A percentile compares a stretch with the other conserved stretches of the same genome.
Conservation (phyloP, 768 basidiomycete genomes). For the Cyclocybe aegerita region DNA sequence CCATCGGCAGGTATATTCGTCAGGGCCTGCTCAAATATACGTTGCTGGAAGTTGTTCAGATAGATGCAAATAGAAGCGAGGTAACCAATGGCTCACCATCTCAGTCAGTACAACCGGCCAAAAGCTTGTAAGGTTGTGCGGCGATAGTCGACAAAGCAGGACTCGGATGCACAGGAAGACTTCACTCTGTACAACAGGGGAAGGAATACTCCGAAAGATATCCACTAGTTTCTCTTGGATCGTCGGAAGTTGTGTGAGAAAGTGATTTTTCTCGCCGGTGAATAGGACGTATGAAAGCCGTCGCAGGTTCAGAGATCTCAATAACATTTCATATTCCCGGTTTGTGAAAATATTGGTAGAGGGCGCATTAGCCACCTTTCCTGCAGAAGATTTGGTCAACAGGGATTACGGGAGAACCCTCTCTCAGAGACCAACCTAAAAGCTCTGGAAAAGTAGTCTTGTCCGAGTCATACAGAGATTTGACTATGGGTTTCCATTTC, state of each 20-base stretch:
- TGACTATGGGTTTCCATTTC: constrained; percentile 79
- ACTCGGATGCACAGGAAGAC: constrained; percentile 94
- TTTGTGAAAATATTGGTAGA: constrained; percentile 97
- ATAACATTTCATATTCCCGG: constrained; percentile 88
- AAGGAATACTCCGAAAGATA: constrained; percentile 74
- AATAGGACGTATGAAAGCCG: constrained; percentile 87
- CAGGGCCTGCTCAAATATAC: constrained; percentile 84
- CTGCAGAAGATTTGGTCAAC: constrained; percentile 34
- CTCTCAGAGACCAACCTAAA: constrained; percentile 49
- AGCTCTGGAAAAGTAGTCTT: constrained; percentile 85
- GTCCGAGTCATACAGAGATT: constrained; percentile 80
- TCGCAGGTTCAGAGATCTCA: constrained; percentile 83
- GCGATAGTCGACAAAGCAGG: constrained; percentile 83
- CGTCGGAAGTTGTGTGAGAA: constrained; percentile 82
- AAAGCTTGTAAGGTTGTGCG: constrained; percentile 91
- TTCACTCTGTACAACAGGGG: constrained; percentile 88
- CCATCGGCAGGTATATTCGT: constrained; percentile 71
- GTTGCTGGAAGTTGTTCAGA: constrained; percentile 53
- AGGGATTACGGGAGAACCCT: constrained; percentile 27
- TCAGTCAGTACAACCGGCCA: constrained; percentile 97
- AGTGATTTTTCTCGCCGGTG: constrained; percentile 87
- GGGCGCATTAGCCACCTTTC: constrained; percentile 77
- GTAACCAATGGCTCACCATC: constrained; percentile 49
- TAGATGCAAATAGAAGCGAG: not conserved
- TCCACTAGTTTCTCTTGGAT: constrained; percentile 99